Base-by-base conservation (phyloP, 2,329 filamentous ascomycete genomes). In the Hypoxylon sp. region DNA sequence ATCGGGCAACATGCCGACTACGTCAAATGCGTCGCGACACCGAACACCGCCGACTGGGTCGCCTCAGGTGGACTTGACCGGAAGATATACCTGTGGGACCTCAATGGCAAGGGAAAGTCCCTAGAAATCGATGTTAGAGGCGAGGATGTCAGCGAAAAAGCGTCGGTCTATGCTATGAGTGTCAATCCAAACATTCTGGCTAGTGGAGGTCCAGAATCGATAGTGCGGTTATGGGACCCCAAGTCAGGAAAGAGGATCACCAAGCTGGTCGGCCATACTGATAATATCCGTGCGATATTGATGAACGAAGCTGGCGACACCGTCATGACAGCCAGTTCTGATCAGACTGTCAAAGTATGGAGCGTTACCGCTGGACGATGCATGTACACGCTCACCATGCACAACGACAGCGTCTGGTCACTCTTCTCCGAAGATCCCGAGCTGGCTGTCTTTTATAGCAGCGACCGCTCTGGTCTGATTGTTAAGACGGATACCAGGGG, bases 351-450 rank as follows among this genome's bases (percentile, higher is more conserved):
- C 81, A 99, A 99, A 81, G 89, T 98, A 61, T 99, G 96, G 96
- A 97, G 94, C 70, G 90, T 98, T 71, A 96, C 92, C 9, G 95
- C 93, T 20, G 96, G 96, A 58, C 87, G 96, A 71, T 99, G 96
- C 83, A 95, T 98, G 91, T 93, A 97, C 79, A 99, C 96, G 0
- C 86, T 99, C 72, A 97, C 94, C 57, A 99, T 99, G 96, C 96
- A 99, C 80, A 97, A 97, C 75, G 93, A 97, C 75, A 97, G 94
- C 76, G 93, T 99, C 20, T 99, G 96, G 96, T 96, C 93, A 1
- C 84, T 99, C 20, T 97, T 91, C 78, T 97, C 96, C 0, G 90
- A 95, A 56, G 89, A 97, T 72, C 93, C 94, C 0, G 86, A 91
- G 62, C 85, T 99, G 3, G 90, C 91, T 8, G 87, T 97, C 28